Evolutionary conservation across 2,329 filamentous ascomycete genomes (phyloP), one percentile per base, ranked within the genome.

Genomic region (Talaromyces sp.): DNA sequence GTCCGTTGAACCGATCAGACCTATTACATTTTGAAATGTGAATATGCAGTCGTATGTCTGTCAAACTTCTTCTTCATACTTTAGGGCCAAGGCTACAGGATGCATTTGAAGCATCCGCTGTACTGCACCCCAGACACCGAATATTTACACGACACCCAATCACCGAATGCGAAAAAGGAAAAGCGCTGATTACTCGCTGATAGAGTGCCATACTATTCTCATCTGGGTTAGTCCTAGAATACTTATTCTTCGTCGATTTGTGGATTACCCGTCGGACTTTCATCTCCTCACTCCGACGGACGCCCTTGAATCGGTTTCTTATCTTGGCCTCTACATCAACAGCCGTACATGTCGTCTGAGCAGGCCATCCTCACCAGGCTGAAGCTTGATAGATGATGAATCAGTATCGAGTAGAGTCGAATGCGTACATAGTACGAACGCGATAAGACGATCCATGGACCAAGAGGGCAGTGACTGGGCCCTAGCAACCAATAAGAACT

Each of bases 1-100:
- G n/a, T 54, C 50, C 50, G 52, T 56, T 22, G 33, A 56, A 39
- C n/a, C n/a, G 52, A 39, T 17, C n/a, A 54, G 50, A 56, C 19
- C 27, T 3, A 22, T 56, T 37, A 2, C 9, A 37, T 3, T 5
- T 31, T 7, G 6, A 31, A 31, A 6, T 31, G 27, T 7, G 49
- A 54, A 11, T 33, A 54, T n/a, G 50, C 19, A 52, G 49, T 19
- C 31, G 27, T 54, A 22, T 19, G n/a, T 19, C 50, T 35, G 31
- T 54, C 31, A 54, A 3, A 31, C 49, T 19, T 54, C 31, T 17
- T 31, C 47, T 27, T 31, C 22, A 31, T 31, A 17, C 11, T 31
- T 9, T 15, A 31, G 3, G n/a, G n/a, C 25, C 47, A 17, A n/a
- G 47, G 22, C 9, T 9, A 50, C 31, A n/a, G 15, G 47, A 50